Evolutionary conservation across 129 eudicot species (phyloP), one percentile per base, ranked within the genome.

Genomic region (Dittrichia graveolens): DNA sequence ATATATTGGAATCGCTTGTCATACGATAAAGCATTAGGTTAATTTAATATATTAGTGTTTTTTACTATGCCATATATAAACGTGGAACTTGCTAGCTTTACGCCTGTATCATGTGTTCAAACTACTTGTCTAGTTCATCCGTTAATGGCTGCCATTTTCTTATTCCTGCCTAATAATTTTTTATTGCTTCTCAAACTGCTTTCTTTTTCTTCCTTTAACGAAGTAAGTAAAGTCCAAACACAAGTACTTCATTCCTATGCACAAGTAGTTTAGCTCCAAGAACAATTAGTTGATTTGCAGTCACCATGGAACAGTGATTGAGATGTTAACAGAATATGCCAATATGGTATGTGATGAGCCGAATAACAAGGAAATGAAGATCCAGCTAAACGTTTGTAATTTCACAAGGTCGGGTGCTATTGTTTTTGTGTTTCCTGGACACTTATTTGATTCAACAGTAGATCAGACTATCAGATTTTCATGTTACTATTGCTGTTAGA

Each of bases 261-360:
- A n/a, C 67, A 61, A 61, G 67, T 38, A 61, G 46, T 41, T 61
- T 14, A 60, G 3, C 18, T 7, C 0, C 65, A 12, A 60, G 65
- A 60, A 35, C 43, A 37, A 60, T n/a, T 34, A 60, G 45, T 60
- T 35, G 41, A 24, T 47, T 67, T 67, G 60, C 60, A 67, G 8
- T 67, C 57, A 71, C 10, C 34, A 18, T 54, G 65, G 55, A 70
- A 70, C 31, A 24, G 11, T 3, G 41, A 55, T 55, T 54, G 54
- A 40, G 49, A 38, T 53, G 31, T 24, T 24, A 24, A 24, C 2
- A 24, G 31, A 24, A 10, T 5, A 5, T 10, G 39, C 31, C 31
- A 14, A 53, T 69, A 9, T 15, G 39, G 15, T 35, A 38, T 6
- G 1, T 16, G 40, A 52, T 39, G 34, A 53, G 3, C 63, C 19